Evolutionary conservation across 768 basidiomycete species (phyloP), one percentile per base, ranked within the genome.

Genomic region (Phlebiopsis gigantea): DNA sequence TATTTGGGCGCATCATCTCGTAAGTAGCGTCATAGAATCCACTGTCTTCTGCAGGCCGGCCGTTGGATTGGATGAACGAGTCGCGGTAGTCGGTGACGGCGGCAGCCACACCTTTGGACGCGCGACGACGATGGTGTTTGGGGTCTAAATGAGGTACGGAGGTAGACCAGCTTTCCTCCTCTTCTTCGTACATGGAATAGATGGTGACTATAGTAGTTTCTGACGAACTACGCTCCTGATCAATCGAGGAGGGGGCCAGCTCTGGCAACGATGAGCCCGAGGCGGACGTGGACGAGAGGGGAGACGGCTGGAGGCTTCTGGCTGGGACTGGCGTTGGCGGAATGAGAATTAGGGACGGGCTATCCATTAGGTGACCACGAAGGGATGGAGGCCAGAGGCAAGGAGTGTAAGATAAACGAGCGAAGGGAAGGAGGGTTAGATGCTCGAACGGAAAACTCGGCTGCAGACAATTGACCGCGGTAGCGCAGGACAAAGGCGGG

Each of bases 121-220:
- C 70, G 46, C 66, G 72, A 59, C 72, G 73, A 43, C 46, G 41
- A 9, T 39, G 34, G 55, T 57, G 64, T 51, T 57, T 43, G 56
- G 66, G 61, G 50, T 62, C 57, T 53, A 62, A 55, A 53, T 57
- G 67, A 21, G 63, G 56, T 6, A 53, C 58, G 57, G 72, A 68
- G 63, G 71, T 65, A 67, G 73, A 65, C 78, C 80, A 84, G 73
- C 79, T 79, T 51, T 74, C 69, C 51, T 72, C 65, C 56, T 84
- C 81, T 67, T 85, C 84, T 53, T 82, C 82, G 68, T 93, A 93
- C 90, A 91, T 91, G 48, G 87, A 90, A 69, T 90, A 93, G 56
- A 93, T 92, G 53, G 87, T 84, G 67, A 87, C 83, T 66, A 92
- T 88, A 12, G 88, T 82, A 48, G 86, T 82, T 63, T 89, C 88